Evolutionary conservation across 139 green algal species (phyloP), one percentile per base, ranked within the genome.

Genomic region (Ettlia oleoabundans): DNA sequence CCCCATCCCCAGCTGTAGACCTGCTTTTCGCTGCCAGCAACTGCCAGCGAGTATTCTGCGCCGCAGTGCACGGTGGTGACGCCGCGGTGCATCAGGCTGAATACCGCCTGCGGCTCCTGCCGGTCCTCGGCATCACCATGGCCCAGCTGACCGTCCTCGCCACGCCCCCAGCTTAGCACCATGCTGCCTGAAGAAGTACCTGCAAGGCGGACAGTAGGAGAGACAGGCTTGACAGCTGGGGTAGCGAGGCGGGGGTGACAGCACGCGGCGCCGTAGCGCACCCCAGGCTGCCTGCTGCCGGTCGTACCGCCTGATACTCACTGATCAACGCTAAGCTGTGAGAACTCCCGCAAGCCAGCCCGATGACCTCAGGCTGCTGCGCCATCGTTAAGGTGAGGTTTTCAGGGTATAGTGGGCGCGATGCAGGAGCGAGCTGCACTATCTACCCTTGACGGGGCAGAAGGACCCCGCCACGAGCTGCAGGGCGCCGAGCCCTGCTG

Each of bases 1-100:
- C 93, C 94, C 93, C 95, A 98, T 69, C 95, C 95, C 94, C 95
- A 98, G 83, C 88, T 94, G 85, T 92, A 98, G 1, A 97, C 85
- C 15, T 86, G 71, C 10, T 89, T 83, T 35, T 76, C 41, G 0
- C 79, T 41, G 1, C 81, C 65, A 28, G 86, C 93, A 0, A 95
- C 84, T 7, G 92, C 93, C 40, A 96, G 76, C 1, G 88, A 94
- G 88, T 97, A 96, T 69, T 98, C 95, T 30, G 95, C 95, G 26
- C 95, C 95, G 70, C 93, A 96, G 21, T 86, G 72, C 2, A 97
- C 85, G 7, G 28, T 26, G 33, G 63, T 86, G 4, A 94, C 72
- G 21, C 84, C 82, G 24, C 75, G 66, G 9, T 81, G 80, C 2
- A 90, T 43, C 38, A 97, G 70, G 0, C 75, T 43, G 30, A 85